Conservation (phyloP, 2,329 filamentous ascomycete genomes). For the Aureobasidium sp. region DNA sequence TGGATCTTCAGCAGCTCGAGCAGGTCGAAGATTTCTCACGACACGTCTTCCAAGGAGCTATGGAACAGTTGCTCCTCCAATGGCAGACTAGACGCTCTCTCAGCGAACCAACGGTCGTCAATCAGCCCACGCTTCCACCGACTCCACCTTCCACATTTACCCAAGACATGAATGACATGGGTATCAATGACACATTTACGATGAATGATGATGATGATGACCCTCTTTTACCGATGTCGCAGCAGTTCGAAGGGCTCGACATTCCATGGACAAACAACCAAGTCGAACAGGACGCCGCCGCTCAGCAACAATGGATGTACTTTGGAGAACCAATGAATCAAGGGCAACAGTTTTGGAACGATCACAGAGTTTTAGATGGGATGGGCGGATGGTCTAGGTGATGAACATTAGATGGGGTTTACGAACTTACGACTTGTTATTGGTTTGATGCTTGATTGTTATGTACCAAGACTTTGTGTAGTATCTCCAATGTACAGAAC, state of each 20-base stretch:
- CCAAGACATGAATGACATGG: neutral
- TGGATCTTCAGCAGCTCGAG: neutral
- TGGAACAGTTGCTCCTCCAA: neutral
- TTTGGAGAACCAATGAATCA: neutral
- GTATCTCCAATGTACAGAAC: too few relatives aligned
- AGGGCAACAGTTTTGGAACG: neutral
- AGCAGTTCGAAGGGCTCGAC: neutral
- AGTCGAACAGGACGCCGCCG: neutral
- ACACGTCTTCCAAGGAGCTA: neutral
- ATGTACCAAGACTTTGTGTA: neutral
- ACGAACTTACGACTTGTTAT: neutral
- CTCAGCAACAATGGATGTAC: neutral
- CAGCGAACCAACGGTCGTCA: neutral
- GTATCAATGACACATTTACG: neutral
- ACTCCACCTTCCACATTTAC: neutral
- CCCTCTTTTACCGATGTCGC: neutral
- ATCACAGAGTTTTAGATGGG: neutral
- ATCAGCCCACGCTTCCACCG: neutral
- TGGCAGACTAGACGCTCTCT: neutral
- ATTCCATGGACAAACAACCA: neutral
- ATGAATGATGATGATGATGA: neutral
- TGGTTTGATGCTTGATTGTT: neutral
- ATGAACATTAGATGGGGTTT: neutral
- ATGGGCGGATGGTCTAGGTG: constrained; percentile 3
- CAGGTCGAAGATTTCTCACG: neutral